A percentile compares a stretch with the other conserved stretches of the same genome.
Evolutionary conservation across 495 filamentous ascomycete species (phyloP).

Genomic region (Massariosphaeria phaeospora): DNA sequence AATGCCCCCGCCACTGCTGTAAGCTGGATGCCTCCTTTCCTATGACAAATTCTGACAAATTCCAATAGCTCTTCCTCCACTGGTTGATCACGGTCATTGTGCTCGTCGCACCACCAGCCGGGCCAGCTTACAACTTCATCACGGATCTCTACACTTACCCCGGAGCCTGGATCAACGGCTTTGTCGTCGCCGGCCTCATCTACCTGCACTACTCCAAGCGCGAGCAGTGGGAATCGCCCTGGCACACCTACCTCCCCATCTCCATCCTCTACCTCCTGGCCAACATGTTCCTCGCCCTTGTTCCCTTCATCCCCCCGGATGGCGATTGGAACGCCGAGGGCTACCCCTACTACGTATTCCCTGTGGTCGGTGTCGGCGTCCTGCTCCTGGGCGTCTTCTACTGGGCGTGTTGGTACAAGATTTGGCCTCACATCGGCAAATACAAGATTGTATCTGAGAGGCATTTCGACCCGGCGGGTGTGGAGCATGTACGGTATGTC

Average conservation of each 20-base stretch:
- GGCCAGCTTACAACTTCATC: slow-evolving; percentile 43
- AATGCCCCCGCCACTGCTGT: slow-evolving; percentile 29
- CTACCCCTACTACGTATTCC: slow-evolving; percentile 47
- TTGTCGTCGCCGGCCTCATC: slow-evolving; percentile 49
- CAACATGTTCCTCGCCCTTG: slow-evolving; percentile 42
- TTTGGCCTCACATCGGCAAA: slow-evolving; percentile 39
- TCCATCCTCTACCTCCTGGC: slow-evolving; percentile 39
- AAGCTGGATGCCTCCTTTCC: slow-evolving; percentile 3
- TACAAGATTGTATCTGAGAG: slow-evolving; percentile 45
- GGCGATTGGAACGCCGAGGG: slow-evolving; percentile 29
- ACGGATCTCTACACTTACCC: slow-evolving; percentile 53
- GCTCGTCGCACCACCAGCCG: slow-evolving; percentile 46
- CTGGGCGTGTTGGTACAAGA: slow-evolving; percentile 41
- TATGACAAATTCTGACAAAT: background rate
- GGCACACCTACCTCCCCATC: slow-evolving; percentile 36
- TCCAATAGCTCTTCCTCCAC: slow-evolving; percentile 46
- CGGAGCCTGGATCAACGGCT: slow-evolving; percentile 49
- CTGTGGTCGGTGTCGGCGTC: slow-evolving; percentile 42
- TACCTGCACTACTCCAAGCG: slow-evolving; percentile 45
- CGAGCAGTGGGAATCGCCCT: slow-evolving; percentile 46
- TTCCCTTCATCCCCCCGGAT: slow-evolving; percentile 46
- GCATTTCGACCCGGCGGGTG: slow-evolving; percentile 41
- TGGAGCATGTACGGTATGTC: slow-evolving; percentile 45
- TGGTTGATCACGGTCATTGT: slow-evolving; percentile 47
- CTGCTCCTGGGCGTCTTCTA: slow-evolving; percentile 41